phyloP scores from a whole-genome alignment of 768 basidiomycete genomes.

The Suillus americanus region DNA sequence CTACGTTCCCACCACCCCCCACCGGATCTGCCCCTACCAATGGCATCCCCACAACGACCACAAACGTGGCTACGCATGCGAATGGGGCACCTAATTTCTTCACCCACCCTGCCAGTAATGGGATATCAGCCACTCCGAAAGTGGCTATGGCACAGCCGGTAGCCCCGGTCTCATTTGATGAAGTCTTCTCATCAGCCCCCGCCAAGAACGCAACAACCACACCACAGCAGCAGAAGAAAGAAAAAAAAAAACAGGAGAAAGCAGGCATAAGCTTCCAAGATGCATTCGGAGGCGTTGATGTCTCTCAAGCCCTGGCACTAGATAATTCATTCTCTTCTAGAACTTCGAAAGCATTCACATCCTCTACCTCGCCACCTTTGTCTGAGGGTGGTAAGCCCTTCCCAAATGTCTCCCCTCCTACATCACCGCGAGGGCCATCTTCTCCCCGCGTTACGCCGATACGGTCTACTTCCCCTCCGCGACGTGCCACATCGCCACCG shows the following conservation, averaged over 20 bases:
- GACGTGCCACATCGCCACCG: constrained; percentile 45
- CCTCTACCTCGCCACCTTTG: constrained; percentile 17
- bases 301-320: constrained; percentile 39
- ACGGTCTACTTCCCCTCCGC: constrained; percentile 42
- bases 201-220: constrained; percentile 7
- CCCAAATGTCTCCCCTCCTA: constrained; percentile 39
- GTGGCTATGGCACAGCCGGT: constrained; percentile 16
- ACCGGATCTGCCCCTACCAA: constrained; percentile 23
- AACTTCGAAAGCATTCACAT: constrained; percentile 31
- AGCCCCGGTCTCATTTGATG: constrained; percentile 42
- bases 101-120: constrained; percentile 14
- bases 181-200: constrained; percentile 39
- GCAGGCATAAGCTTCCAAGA: constrained; percentile 49
- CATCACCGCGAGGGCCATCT: constrained; percentile 37
- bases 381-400: constrained; percentile 30
- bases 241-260: constrained; percentile 10
- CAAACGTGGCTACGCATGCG: constrained; percentile 5
- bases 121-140: constrained; percentile 11
- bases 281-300: constrained; percentile 49
- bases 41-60: constrained; percentile 18
- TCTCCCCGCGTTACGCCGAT: constrained; percentile 31
- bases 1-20: constrained; percentile 29
- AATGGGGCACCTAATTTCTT: constrained; percentile 16
- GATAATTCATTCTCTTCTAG: constrained; percentile 38
- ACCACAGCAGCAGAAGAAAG: constrained; percentile 18